Base-by-base conservation (phyloP, 2,329 filamentous ascomycete genomes). In the Calonectria crousiana region DNA sequence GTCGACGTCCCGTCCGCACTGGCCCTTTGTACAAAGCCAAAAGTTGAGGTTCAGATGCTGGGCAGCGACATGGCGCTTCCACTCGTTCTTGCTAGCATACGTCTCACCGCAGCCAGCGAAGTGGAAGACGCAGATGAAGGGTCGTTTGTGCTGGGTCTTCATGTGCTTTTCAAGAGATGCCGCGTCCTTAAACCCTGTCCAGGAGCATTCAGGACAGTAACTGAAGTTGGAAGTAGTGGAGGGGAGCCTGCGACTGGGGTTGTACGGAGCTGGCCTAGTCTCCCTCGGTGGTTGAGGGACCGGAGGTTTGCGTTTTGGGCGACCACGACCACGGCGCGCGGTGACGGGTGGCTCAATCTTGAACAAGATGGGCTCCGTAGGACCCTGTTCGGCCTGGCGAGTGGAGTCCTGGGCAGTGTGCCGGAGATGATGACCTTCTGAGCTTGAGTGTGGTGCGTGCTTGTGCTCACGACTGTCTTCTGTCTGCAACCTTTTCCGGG, bases 11-110 rank as follows among this genome's bases (percentile, higher is more conserved):
- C 85, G 81, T 20, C 82, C 84, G 82, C 92, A 93, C 10, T 84
- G 81, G 74, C 91, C 93, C 38, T 94, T 87, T 76, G 93, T 90
- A 85, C 96, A 98, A 72, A 93, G 88, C 91, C 93, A 98, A 84
- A 92, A 94, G 58, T 90, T 87, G 3, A 95, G 87, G 67, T 93
- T 90, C 28, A 98, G 88, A 81, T 98, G 96, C 81, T 98, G 94
- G 0, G 93, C 94, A 36, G 88, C 87, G 80, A 96, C 92, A 82
- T 98, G 96, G 0, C 96, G 92, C 84, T 98, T 98, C 96, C 96
- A 98, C 83, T 98, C 96, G 82, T 98, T 98, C 86, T 98, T 98
- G 78, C 90, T 93, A 4, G 90, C 89, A 80, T 98, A 98, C 0
- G 89, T 92, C 3, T 92, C 91, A 0, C 75, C 77, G 85, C 96